A percentile compares a stretch with the other conserved stretches of the same genome.
Conservation (phyloP, 345 rosid genomes). For the Boechera stricta region DNA sequence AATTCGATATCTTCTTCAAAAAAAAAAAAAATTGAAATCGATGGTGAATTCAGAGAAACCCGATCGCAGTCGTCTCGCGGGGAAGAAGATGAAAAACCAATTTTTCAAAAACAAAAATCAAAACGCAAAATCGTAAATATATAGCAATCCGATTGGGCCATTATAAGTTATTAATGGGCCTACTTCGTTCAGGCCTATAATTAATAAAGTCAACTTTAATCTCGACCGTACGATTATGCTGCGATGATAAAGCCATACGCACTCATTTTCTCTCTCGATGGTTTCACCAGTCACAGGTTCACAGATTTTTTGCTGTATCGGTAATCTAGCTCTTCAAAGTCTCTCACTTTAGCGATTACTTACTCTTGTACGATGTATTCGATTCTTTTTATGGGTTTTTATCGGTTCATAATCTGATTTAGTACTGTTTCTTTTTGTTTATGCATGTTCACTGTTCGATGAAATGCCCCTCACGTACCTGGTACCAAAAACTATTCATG, state of each 20-base stretch:
- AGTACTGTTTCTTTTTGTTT: neutral
- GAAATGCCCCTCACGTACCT: constrained; percentile 37
- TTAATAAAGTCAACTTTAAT: constrained; percentile 17
- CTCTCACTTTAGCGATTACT: constrained; percentile 16
- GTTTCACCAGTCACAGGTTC: neutral
- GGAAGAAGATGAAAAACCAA: too few relatives aligned
- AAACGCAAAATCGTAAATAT: neutral
- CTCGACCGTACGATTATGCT: constrained; percentile 12
- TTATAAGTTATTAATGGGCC: constrained; percentile 18
- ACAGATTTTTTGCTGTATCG: neutral
- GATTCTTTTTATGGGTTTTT: neutral
- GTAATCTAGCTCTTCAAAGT: constrained; percentile 16
- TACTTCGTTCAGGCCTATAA: neutral
- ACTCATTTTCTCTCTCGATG: neutral
- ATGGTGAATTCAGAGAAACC: too few relatives aligned
- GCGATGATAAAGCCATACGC: neutral
- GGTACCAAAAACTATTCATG: neutral
- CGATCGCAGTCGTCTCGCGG: too few relatives aligned
- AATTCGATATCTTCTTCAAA: too few relatives aligned
- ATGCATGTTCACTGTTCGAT: constrained; percentile 39
- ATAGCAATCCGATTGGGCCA: neutral
- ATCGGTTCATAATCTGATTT: neutral
- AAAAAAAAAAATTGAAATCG: too few relatives aligned
- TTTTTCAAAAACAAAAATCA: too few relatives aligned
- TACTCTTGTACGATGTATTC: neutral